These are phyloP conservation scores for Trichosanthes cucumerina DNA, from an alignment of 306 rosid genomes.

Conservation along the genomic window DNA sequence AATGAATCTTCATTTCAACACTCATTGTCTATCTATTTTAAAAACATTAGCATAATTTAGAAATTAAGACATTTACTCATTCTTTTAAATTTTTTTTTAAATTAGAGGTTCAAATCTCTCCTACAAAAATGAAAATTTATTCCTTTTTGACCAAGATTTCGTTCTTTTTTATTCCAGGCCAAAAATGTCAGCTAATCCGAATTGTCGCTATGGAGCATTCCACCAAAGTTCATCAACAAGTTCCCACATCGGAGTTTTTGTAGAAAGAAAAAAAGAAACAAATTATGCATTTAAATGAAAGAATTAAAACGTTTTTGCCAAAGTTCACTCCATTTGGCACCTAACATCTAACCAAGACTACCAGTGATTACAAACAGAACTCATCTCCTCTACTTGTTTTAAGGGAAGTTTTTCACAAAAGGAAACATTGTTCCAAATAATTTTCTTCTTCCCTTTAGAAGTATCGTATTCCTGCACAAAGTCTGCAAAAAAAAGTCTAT, in stretches of 20 bases:
- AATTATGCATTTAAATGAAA: too few species aligned
- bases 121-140: too few species aligned
- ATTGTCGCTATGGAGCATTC: not conserved
- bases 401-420: not conserved
- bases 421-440: not conserved
- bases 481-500: not conserved
- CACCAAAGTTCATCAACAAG: not conserved
- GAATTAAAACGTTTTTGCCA: too few species aligned
- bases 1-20: not conserved
- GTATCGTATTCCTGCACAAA: not conserved
- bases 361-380: too few species aligned
- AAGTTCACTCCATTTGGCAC: not conserved
- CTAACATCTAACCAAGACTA: not conserved
- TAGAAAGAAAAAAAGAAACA: too few species aligned
- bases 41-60: too few species aligned
- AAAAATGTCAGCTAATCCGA: not conserved
- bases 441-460: not conserved
- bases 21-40: not conserved
- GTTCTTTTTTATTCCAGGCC: not conserved
- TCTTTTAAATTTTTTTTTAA: too few species aligned
- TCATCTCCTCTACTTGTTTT: not conserved
- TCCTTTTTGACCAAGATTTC: not conserved
- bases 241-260: too few species aligned
- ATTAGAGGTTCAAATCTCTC: too few species aligned
- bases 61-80: too few species aligned